Conservation (phyloP, 2,329 filamentous ascomycete species). For the Cladophialophora bantiana region DNA sequence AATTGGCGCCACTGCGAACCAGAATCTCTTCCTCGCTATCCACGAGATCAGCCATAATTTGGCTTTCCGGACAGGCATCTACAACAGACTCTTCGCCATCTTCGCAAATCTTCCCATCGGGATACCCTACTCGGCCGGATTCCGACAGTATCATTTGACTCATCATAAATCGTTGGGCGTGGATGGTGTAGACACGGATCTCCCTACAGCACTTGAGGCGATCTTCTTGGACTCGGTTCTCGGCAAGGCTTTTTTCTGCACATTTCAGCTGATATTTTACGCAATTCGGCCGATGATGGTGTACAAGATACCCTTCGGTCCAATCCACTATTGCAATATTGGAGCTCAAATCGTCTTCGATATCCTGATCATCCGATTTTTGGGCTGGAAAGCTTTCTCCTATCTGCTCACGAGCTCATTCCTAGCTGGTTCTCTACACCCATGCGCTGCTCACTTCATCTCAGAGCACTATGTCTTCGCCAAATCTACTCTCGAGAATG, state of each 20-base stretch:
- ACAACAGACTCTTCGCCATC: slow-evolving; percentile 86
- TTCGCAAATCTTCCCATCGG: slow-evolving; percentile 96
- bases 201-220: slow-evolving; percentile 90
- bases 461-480: slow-evolving; percentile 88
- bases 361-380: slow-evolving; percentile 66
- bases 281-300: slow-evolving; percentile 94
- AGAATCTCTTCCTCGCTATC: slow-evolving; percentile 97
- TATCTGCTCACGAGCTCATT: slow-evolving; percentile 92
- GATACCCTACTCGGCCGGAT: slow-evolving; percentile 93
- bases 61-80: slow-evolving; percentile 80
- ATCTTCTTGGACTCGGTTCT: slow-evolving; percentile 89
- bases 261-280: slow-evolving; percentile 99
- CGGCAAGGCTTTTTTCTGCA: slow-evolving; percentile 98
- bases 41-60: slow-evolving; percentile 99
- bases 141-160: slow-evolving; percentile 95
- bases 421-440: slow-evolving; percentile 90
- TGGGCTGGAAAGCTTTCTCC: slow-evolving; percentile 70
- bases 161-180: slow-evolving; percentile 99
- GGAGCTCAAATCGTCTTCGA: slow-evolving; percentile 79
- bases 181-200: slow-evolving; percentile 92
- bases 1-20: slow-evolving; percentile 92
- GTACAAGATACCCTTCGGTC: slow-evolving; percentile 86
- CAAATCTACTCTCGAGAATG: slow-evolving; percentile 52
- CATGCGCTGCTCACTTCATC: slow-evolving; percentile 96
- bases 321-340: slow-evolving; percentile 84